These are phyloP conservation scores for Hypoxylon sp. DNA, from an alignment of 2,329 filamentous ascomycete species.

Conservation along the genomic window DNA sequence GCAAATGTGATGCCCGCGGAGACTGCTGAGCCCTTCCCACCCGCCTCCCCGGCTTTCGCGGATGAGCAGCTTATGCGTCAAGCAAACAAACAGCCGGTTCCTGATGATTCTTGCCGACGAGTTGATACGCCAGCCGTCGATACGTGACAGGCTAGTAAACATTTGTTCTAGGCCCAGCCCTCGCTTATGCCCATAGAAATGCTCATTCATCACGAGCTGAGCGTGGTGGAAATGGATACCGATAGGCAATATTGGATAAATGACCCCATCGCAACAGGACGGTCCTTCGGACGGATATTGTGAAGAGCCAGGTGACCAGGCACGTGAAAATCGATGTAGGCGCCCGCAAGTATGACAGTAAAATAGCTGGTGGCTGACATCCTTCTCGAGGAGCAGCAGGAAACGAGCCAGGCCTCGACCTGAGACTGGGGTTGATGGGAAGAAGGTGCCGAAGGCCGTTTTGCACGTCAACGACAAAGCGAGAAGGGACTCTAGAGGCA, in stretches of 20 bases:
- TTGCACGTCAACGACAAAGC: conserved; percentile 7
- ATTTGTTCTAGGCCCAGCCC: not conserved
- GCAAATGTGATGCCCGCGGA: not conserved
- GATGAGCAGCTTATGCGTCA: not conserved
- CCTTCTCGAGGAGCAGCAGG: conserved; percentile 3
- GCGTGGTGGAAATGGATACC: not conserved
- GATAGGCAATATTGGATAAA: not conserved
- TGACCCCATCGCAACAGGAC: not conserved
- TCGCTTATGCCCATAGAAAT: not conserved
- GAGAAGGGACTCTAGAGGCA: not conserved
- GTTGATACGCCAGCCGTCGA: not conserved
- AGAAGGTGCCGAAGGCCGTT: not conserved
- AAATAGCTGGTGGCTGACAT: conserved; percentile 1
- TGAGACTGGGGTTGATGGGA: too few relatives aligned
- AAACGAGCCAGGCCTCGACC: too few relatives aligned
- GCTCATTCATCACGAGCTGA: conserved; percentile 5
- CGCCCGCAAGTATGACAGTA: not conserved
- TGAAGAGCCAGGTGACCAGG: not conserved
- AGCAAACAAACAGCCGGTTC: conserved; percentile 1
- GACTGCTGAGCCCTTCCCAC: not conserved
- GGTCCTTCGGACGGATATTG: not conserved
- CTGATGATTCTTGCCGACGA: not conserved
- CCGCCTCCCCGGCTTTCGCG: not conserved
- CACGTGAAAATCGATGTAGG: not conserved
- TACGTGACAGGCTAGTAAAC: not conserved